Evolutionary conservation across 108 stramenopile genomes (phyloP).

Genomic region (Mayamaea pseudoterrestris): DNA sequence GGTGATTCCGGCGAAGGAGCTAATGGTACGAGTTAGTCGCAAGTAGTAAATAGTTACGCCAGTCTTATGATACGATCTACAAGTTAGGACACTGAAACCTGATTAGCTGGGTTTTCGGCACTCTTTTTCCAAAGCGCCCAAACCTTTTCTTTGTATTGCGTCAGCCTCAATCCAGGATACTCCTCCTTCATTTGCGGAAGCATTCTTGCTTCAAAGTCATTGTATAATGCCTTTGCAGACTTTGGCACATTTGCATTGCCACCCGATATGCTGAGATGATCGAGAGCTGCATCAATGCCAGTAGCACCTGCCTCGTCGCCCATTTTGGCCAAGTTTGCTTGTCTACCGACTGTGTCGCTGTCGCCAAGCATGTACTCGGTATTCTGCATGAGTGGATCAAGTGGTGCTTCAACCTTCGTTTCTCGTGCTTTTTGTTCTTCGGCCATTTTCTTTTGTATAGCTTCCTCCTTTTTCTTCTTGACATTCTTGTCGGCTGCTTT

Average conservation of each 20-base stretch:
- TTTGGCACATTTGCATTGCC: conserved; percentile 29
- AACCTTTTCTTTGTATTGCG: conserved; percentile 90
- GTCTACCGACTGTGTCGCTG: conserved; percentile 28
- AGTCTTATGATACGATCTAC: no score
- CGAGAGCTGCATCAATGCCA: conserved; percentile 57
- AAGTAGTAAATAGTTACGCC: conserved; percentile 4
- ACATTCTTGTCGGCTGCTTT: conserved; percentile 73
- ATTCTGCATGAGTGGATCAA: conserved; percentile 65
- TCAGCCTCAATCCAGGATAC: conserved; percentile 79
- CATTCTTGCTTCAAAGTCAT: conserved; percentile 81
- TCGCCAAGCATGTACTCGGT: conserved; percentile 33
- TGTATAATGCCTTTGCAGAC: conserved; percentile 71
- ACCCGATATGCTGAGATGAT: conserved; percentile 18
- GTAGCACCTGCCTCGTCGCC: conserved; percentile 28
- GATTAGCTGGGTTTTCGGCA: conserved; percentile 89
- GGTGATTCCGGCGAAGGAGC: conserved; percentile 13
- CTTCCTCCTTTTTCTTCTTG: conserved; percentile 40
- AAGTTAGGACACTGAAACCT: no score
- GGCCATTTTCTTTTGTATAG: conserved; percentile 34
- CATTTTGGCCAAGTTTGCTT: conserved; percentile 43
- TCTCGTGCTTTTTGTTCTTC: conserved; percentile 33
- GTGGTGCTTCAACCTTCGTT: conserved; percentile 7
- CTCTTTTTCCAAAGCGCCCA: conserved; percentile 82
- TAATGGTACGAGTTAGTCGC: conserved; percentile 3
- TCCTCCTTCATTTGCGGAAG: conserved; percentile 72